Evolutionary conservation across 164 flowering plant species (phyloP).

Genomic region (Tinospora cordifolia): DNA sequence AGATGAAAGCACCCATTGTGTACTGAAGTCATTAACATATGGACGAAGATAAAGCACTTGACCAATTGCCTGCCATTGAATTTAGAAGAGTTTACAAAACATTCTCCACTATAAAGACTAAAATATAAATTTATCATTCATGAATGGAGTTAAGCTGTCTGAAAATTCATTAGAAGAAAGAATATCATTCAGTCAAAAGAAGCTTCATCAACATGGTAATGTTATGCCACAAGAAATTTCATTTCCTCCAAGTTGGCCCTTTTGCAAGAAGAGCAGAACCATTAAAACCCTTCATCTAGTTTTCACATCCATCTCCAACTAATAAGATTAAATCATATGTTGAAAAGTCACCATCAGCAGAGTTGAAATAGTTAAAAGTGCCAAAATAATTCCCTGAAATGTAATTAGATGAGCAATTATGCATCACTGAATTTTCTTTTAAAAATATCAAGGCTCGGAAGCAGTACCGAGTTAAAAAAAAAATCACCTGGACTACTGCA

Average conservation of each 20-base stretch:
- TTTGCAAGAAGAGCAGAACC: neutral
- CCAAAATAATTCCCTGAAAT: neutral
- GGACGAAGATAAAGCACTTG: conserved; percentile 93
- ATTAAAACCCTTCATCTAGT: neutral
- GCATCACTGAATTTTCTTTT: neutral
- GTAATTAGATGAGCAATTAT: neutral
- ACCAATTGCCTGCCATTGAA: conserved; percentile 73
- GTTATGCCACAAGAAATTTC: neutral
- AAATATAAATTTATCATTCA: neutral
- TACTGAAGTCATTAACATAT: conserved; percentile 87
- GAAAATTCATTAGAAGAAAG: neutral
- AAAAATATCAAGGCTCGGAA: neutral
- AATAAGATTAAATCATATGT: neutral
- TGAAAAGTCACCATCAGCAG: too few relatives aligned
- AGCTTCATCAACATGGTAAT: neutral
- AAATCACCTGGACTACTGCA: conserved; percentile 83
- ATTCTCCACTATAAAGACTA: neutral
- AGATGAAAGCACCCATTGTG: conserved; percentile 82
- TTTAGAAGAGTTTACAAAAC: neutral
- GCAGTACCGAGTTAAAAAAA: neutral
- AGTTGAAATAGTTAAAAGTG: conserved; percentile 1
- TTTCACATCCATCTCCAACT: neutral
- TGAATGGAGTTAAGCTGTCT: neutral
- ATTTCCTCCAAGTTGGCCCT: neutral
- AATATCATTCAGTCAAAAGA: neutral